Conservation (phyloP, 176 grass and related monocot species). For the Musa acuminata region DNA sequence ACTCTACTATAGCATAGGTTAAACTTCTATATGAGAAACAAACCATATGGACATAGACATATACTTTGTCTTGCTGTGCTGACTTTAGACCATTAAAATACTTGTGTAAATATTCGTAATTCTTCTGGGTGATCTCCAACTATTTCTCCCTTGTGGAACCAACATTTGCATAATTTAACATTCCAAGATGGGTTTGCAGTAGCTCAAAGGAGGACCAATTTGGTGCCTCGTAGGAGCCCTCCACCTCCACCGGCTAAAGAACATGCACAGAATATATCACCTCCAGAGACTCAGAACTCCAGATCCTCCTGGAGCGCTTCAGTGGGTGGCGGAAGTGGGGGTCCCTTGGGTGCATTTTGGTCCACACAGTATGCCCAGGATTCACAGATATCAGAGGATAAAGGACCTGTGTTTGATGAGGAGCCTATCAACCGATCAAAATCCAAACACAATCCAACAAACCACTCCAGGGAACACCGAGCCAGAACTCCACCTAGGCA, state of each 20-base stretch:
- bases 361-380: conserved; percentile 43
- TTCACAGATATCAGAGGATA: conserved; percentile 34
- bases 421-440: conserved; percentile 33
- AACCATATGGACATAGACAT: neutral
- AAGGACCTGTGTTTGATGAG: conserved; percentile 36
- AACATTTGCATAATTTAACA: conserved; percentile 2
- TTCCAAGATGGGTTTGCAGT: conserved; percentile 22
- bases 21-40: neutral
- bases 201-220: conserved; percentile 38
- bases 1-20: neutral
- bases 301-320: conserved; percentile 28
- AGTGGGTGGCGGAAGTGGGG: conserved; percentile 26
- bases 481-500: conserved; percentile 26
- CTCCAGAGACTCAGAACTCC: conserved; percentile 1
- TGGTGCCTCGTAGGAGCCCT: conserved; percentile 57
- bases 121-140: neutral
- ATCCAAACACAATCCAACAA: conserved; percentile 34
- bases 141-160: neutral
- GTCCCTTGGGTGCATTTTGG: conserved; percentile 69
- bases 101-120: neutral
- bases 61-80: neutral
- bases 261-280: conserved; percentile 30
- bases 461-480: conserved; percentile 28
- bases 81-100: neutral
- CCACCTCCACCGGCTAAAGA: conserved; percentile 58